These are phyloP conservation scores for Ambrosiella xylebori DNA, from an alignment of 2,329 filamentous ascomycete species.

Conservation along the genomic window DNA sequence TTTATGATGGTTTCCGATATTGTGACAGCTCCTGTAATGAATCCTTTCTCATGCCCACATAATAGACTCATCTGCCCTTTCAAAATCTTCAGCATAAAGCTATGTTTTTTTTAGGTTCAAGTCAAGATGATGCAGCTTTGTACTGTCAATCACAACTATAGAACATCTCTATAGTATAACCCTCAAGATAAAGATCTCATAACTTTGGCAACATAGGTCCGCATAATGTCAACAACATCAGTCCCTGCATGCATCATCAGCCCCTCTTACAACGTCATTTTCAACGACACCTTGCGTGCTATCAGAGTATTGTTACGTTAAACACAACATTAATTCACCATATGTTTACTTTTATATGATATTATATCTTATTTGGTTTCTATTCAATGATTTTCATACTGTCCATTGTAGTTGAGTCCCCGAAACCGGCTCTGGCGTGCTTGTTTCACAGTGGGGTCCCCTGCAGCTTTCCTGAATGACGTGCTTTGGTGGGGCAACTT, in stretches of 20 bases:
- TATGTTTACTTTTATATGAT: no score
- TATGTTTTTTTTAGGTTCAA: no score
- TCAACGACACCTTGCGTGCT: neutral
- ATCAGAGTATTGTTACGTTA: no score
- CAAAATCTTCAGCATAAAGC: no score
- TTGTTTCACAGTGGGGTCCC: neutral
- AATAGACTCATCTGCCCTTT: no score
- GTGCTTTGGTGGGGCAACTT: slow-evolving; percentile 2
- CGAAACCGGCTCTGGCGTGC: slow-evolving; percentile 4
- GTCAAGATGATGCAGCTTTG: no score
- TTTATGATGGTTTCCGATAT: neutral
- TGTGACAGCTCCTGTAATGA: neutral
- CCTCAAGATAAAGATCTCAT: neutral
- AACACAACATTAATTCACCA: no score
- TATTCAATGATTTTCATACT: neutral
- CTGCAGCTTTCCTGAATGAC: slow-evolving; percentile 1
- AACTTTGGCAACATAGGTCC: neutral
- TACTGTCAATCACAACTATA: no score
- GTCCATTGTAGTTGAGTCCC: neutral
- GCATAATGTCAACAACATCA: neutral
- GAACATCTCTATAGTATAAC: neutral
- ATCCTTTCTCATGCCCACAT: neutral
- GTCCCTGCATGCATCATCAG: neutral
- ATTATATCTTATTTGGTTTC: no score
- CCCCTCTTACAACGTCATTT: neutral